Evolutionary conservation across 352 stramenopile species (phyloP).

Genomic region (Pythium phragmitis): DNA sequence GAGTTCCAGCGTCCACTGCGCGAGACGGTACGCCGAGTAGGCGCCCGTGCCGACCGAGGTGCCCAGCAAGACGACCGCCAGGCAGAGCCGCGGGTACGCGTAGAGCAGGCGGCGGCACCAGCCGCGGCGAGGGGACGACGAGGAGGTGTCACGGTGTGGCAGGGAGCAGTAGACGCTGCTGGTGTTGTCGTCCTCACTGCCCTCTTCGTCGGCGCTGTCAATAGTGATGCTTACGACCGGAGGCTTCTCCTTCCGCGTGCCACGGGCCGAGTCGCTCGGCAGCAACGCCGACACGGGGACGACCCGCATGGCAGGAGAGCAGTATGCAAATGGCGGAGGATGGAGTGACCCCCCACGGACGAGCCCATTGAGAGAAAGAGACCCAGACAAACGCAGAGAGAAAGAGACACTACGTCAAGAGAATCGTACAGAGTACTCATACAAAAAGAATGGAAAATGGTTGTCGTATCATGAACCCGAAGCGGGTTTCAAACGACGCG

Average conservation of each 20-base stretch:
- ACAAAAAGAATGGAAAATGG: slow-evolving; percentile 35
- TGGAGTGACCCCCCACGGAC: too few species aligned
- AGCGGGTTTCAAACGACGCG: slow-evolving; percentile 33
- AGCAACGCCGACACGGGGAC: slow-evolving; percentile 4
- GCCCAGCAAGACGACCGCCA: slow-evolving; percentile 48
- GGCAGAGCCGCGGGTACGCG: slow-evolving; percentile 49
- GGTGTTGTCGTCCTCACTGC: not conserved
- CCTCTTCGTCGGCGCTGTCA: not conserved
- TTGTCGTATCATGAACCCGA: slow-evolving; percentile 34
- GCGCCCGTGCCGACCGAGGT: slow-evolving; percentile 45
- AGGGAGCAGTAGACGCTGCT: slow-evolving; percentile 9
- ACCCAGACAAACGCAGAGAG: too few species aligned
- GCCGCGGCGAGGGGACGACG: not conserved
- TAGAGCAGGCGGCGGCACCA: slow-evolving; percentile 28
- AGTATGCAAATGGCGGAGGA: not conserved
- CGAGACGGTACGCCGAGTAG: slow-evolving; percentile 40
- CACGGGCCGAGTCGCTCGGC: too few species aligned
- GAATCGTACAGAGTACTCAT: slow-evolving; percentile 28
- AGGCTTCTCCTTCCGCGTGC: not conserved
- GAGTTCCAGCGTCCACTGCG: slow-evolving; percentile 30
- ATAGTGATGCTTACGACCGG: not conserved
- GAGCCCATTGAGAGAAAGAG: not conserved
- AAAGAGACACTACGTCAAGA: not conserved
- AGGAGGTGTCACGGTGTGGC: not conserved
- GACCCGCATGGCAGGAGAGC: slow-evolving; percentile 1